phyloP scores from a whole-genome alignment of 2,329 filamentous ascomycete genomes.

The Curvularia spicifera region DNA sequence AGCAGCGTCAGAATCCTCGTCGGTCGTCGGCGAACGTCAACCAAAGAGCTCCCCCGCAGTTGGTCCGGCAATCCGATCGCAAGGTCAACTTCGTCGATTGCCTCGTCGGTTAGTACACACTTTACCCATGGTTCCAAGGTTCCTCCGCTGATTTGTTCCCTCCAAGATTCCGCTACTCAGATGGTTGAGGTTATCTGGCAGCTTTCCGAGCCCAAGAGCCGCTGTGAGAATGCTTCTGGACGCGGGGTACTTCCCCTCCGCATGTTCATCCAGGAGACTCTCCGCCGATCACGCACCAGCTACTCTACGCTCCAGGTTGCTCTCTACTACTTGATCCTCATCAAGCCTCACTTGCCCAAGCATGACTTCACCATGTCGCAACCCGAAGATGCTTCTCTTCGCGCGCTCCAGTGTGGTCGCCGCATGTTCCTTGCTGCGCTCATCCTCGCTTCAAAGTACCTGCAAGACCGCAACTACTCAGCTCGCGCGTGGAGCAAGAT shows the following conservation, averaged over 20 bases:
- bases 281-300: slow-evolving; percentile 91
- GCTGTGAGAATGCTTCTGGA: slow-evolving; percentile 68
- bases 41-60: slow-evolving; percentile 71
- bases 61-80: slow-evolving; percentile 86
- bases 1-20: slow-evolving; percentile 68
- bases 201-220: slow-evolving; percentile 79
- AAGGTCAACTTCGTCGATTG: slow-evolving; percentile 96
- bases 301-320: slow-evolving; percentile 98
- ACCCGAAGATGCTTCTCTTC: slow-evolving; percentile 72
- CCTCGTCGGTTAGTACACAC: slow-evolving; percentile 83
- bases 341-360: slow-evolving; percentile 86
- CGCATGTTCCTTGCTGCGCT: slow-evolving; percentile 96
- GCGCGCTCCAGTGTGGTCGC: slow-evolving; percentile 90
- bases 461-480: slow-evolving; percentile 98
- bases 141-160: slow-evolving; percentile 36
- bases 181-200: slow-evolving; percentile 99
- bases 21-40: slow-evolving; percentile 63
- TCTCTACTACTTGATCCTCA: slow-evolving; percentile 92
- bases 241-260: slow-evolving; percentile 86
- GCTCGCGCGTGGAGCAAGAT: slow-evolving; percentile 99
- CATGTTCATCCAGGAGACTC: slow-evolving; percentile 96
- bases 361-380: slow-evolving; percentile 89
- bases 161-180: slow-evolving; percentile 90
- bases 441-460: slow-evolving; percentile 95
- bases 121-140: slow-evolving; percentile 44